Evolutionary conservation across 1,284 basidiomycete genomes (phyloP).

Genomic region (Malassezia equina): DNA sequence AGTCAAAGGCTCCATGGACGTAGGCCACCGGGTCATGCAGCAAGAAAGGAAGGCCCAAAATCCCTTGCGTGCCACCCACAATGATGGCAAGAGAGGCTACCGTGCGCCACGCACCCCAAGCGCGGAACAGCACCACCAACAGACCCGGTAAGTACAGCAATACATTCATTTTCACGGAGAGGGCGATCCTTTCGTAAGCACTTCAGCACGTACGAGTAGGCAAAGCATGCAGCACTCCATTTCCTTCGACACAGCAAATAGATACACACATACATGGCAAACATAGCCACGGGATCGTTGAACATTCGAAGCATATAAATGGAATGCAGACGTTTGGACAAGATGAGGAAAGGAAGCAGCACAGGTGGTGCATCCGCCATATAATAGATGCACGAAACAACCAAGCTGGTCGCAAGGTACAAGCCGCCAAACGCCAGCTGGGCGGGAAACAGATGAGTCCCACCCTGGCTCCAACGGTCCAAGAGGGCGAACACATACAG

Average conservation of each 20-base stretch:
- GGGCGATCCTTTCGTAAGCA: conserved; percentile 57
- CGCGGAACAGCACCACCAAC: conserved; percentile 59
- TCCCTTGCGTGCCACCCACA: conserved; percentile 51
- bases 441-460: conserved; percentile 57
- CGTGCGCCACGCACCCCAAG: conserved; percentile 53
- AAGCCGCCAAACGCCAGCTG: conserved; percentile 29
- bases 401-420: conserved; percentile 23
- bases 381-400: conserved; percentile 30
- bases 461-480: conserved; percentile 58
- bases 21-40: conserved; percentile 59
- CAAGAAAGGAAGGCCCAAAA: conserved; percentile 67
- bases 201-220: conserved; percentile 60
- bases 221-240: conserved; percentile 58
- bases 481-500: conserved; percentile 72
- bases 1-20: conserved; percentile 68
- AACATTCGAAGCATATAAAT: conserved; percentile 85
- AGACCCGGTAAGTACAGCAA: conserved; percentile 73
- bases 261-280: conserved; percentile 52
- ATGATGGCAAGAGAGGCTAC: conserved; percentile 12
- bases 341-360: conserved; percentile 62
- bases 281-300: conserved; percentile 82
- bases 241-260: conserved; percentile 54
- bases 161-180: conserved; percentile 93
- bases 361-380: conserved; percentile 28
- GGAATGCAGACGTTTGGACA: conserved; percentile 88